Evolutionary conservation across 164 flowering plant species (phyloP), one percentile per base, ranked within the genome.

Genomic region (Sextonia rubra): DNA sequence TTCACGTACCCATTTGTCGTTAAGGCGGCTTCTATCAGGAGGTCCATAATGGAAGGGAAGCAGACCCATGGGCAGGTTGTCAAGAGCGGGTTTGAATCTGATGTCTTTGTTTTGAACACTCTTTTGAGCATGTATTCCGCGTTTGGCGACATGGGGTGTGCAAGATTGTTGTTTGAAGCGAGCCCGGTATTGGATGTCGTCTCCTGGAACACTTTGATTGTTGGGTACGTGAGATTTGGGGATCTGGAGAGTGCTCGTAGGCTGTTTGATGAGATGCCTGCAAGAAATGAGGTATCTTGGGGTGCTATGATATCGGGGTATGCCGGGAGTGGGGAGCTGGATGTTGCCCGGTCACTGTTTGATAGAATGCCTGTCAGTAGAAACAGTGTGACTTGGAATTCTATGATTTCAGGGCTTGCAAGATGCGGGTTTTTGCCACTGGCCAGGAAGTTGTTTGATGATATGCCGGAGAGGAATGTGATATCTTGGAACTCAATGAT

Each of bases 121-220:
- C 68, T 80, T 2, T 29, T 80, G 58, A 65, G 62, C 61, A 77
- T 80, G 76, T 77, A 80, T 66, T 58, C 74, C 3, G 37, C 18
- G 22, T 71, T 64, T 25, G 71, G 65, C 0, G 77, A 80, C 24
- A n/a, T 74, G 73, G 48, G 26, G 14, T 68, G 71, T 23, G 77
- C 80, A 15, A 69, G 56, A 25, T 52, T 8, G n/a, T 60, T 83
- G 79, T 83, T 83, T 69, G 81, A 75, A 26, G 20, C 7, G 12
- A 73, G 77, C 61, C 66, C 22, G 0, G 7, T 17, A 0, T 62
- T 71, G 25, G 85, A 80, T 70, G 69, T 79, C 69, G 80, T 80
- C 12, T 79, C 83, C 29, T 81, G 81, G 82, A 83, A 81, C 68
- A 76, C 82, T 44, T 70, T 83, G 37, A 79, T 83, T 52, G 79